phyloP scores from a whole-genome alignment of 495 filamentous ascomycete genomes.

The Haplographium delicatum region DNA sequence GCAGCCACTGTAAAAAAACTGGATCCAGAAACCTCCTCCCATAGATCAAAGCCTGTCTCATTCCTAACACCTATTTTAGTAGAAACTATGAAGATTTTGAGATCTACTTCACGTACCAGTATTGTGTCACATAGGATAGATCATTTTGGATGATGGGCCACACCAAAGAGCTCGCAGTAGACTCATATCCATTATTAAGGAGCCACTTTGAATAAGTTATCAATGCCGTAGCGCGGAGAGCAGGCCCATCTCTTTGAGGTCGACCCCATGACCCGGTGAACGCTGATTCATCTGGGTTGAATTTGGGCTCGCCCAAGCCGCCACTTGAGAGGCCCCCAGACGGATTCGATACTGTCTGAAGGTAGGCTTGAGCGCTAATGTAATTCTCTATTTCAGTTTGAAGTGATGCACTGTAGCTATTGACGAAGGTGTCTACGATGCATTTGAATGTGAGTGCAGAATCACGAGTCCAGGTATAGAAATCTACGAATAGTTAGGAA shows the following conservation, averaged over 20 bases:
- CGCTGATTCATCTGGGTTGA: slow-evolving; percentile 45
- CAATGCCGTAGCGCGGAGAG: slow-evolving; percentile 42
- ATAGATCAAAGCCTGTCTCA: slow-evolving; percentile 42
- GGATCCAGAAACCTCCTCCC: slow-evolving; percentile 49
- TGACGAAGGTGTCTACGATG: slow-evolving; percentile 45
- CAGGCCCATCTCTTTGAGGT: slow-evolving; percentile 59
- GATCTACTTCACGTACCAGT: slow-evolving; percentile 45
- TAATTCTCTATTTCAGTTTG: slow-evolving; percentile 47
- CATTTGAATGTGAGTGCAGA: slow-evolving; percentile 50
- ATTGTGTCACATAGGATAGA: slow-evolving; percentile 56
- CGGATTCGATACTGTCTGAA: slow-evolving; percentile 51
- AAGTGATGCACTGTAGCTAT: slow-evolving; percentile 33
- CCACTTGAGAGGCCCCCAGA: slow-evolving; percentile 47
- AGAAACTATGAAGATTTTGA: neutral
- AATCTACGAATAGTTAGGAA: slow-evolving; percentile 34
- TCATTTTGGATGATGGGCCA: slow-evolving; percentile 56
- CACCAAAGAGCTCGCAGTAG: slow-evolving; percentile 32
- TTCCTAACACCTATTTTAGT: slow-evolving; percentile 30
- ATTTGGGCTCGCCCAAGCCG: slow-evolving; percentile 58
- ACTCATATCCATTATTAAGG: slow-evolving; percentile 27
- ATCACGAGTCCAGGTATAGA: slow-evolving; percentile 60
- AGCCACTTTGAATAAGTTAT: slow-evolving; percentile 38
- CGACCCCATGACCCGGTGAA: slow-evolving; percentile 56
- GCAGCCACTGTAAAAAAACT: slow-evolving; percentile 58
- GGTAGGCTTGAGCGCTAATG: slow-evolving; percentile 44